Percentiles rank a stretch among this genome's conserved stretches.
These are phyloP conservation scores for Fusarium sp. DNA, from an alignment of 2,329 filamentous ascomycete species.

Conservation along the genomic window DNA sequence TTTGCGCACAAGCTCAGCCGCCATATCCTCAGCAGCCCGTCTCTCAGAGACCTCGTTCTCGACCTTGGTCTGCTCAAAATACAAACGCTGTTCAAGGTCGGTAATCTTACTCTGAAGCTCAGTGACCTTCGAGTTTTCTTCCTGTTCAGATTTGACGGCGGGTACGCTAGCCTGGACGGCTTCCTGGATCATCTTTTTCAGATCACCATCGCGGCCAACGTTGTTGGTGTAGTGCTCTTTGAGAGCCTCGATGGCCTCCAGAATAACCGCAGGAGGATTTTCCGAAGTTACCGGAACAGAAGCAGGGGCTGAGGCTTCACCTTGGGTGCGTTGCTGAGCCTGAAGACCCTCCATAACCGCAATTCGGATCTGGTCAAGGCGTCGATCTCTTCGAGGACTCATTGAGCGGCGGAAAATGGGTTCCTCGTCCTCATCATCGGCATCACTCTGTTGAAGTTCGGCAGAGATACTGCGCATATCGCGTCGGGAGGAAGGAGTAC, in stretches of 20 bases:
- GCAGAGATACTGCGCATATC: slow-evolving; percentile 75
- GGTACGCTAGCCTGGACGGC: slow-evolving; percentile 69
- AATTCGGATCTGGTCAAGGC: slow-evolving; percentile 82
- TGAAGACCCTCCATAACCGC: slow-evolving; percentile 80
- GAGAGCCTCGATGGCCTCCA: slow-evolving; percentile 75
- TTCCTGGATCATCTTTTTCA: slow-evolving; percentile 73
- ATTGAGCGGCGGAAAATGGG: slow-evolving; percentile 72
- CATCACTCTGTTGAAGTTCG: slow-evolving; percentile 85
- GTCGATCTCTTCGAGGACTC: slow-evolving; percentile 83
- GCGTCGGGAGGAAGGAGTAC: slow-evolving; percentile 66
- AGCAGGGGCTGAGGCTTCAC: slow-evolving; percentile 46
- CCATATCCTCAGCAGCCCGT: slow-evolving; percentile 64
- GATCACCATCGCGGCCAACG: slow-evolving; percentile 57
- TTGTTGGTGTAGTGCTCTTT: slow-evolving; percentile 59
- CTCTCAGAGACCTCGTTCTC: slow-evolving; percentile 63
- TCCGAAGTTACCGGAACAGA: slow-evolving; percentile 19
- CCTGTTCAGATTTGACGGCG: slow-evolving; percentile 62
- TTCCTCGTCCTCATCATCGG: slow-evolving; percentile 92
- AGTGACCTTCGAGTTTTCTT: slow-evolving; percentile 64
- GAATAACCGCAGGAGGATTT: slow-evolving; percentile 57
- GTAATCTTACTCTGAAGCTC: slow-evolving; percentile 70
- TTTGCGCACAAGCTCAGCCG: slow-evolving; percentile 65
- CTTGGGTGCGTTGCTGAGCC: slow-evolving; percentile 61
- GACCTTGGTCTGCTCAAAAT: slow-evolving; percentile 59
- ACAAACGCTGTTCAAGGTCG: slow-evolving; percentile 69